Evolutionary conservation across 2,329 filamentous ascomycete genomes (phyloP), one percentile per base, ranked within the genome.

Genomic region (Phialocephala subalpina): DNA sequence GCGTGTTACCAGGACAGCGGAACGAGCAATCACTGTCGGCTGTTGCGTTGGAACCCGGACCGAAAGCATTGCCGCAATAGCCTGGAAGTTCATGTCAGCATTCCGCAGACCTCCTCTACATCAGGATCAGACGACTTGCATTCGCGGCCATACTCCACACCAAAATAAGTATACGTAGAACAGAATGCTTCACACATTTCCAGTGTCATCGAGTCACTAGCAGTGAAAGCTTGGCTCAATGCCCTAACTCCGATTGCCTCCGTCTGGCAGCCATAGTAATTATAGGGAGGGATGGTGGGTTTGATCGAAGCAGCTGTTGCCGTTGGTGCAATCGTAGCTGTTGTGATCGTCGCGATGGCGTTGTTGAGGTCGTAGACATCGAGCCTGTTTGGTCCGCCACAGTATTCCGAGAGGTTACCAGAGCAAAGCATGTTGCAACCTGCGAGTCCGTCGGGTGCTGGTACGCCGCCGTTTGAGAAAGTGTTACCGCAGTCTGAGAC

Each of bases 11-110:
- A 14, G 69, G 62, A 47, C 71, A 73, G 25, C 60, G 38, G n/a
- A 69, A 69, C 11, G 35, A 64, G 61, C 71, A 73, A 25, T 70
- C 67, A 3, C 62, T 36, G 35, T 66, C 47, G 12, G 61, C 38
- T 33, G 63, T 63, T 8, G 62, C 14, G 14, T 33, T 40, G 18
- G 70, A 69, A 25, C 67, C 66, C 3, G 58, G 53, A 16, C 47
- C 59, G 47, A 84, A 73, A 4, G 72, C 74, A 70, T 85, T 81
- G 38, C 82, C 83, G 73, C 83, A 86, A 40, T 67, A 67, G 27
- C 67, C 66, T 67, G 20, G 16, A 14, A 14, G 2, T 2, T 27
- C 2, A 35, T 25, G 29, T 64, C n/a, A 62, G 55, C 20, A 55
- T 27, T 1, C 29, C 52, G 36, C n/a, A 9, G 9, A 40, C 20